These are phyloP conservation scores for Nothophoma quercina DNA, from an alignment of 2,329 filamentous ascomycete species.

Conservation along the genomic window DNA sequence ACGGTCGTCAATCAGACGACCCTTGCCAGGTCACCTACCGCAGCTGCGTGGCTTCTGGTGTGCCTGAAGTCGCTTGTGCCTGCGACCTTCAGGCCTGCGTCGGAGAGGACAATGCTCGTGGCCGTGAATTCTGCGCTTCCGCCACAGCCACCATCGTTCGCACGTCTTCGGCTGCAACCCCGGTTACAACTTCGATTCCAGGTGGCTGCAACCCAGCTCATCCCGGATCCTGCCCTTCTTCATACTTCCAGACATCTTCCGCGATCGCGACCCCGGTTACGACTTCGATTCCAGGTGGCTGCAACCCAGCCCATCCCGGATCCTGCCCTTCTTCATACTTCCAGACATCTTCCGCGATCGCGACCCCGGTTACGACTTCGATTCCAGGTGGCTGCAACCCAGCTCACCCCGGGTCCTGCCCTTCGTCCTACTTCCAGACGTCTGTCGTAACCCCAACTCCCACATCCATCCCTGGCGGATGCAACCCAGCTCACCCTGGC, in stretches of 20 bases:
- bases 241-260: constrained; percentile 14
- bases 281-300: constrained; percentile 7
- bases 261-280: not conserved
- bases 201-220: constrained; percentile 16
- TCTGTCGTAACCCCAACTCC: not conserved
- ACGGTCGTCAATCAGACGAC: constrained; percentile 10
- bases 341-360: too few relatives aligned
- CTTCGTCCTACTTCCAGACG: constrained; percentile 9
- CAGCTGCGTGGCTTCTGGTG: constrained; percentile 18
- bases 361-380: not conserved
- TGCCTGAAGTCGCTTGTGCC: constrained; percentile 18
- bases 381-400: constrained; percentile 12
- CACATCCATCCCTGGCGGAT: constrained; percentile 8
- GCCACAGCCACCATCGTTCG: constrained; percentile 16
- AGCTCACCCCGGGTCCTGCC: constrained; percentile 8
- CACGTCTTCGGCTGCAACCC: not conserved
- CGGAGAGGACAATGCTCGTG: constrained; percentile 19
- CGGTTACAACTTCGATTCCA: constrained; percentile 1
- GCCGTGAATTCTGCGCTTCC: constrained; percentile 19
- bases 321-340: constrained; percentile 7
- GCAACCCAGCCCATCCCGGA: constrained; percentile 14
- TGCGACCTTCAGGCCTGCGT: constrained; percentile 17
- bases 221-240: constrained; percentile 8
- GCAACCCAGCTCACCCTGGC: constrained; percentile 12
- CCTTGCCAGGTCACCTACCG: constrained; percentile 18